Conservation (phyloP, 306 rosid genomes). For the Sesbania bispinosa region DNA sequence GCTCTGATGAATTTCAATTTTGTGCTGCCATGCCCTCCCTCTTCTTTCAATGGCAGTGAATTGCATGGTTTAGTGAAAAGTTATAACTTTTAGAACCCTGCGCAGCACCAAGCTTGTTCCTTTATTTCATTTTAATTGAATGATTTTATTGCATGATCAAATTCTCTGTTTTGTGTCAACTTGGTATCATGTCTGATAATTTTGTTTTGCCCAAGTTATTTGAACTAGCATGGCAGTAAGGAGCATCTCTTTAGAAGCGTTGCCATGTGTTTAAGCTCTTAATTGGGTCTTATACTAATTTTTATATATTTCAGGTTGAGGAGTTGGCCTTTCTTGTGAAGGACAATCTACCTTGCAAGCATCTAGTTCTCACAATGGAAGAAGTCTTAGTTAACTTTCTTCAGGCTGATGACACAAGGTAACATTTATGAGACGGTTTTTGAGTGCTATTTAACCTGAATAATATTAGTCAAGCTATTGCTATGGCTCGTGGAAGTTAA, state of each 20-base stretch:
- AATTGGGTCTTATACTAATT: not conserved
- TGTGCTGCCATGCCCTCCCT: not conserved
- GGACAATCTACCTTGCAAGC: constrained; percentile 96
- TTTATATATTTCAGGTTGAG: constrained; percentile 66
- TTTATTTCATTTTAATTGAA: not conserved
- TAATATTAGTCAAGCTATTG: not conserved
- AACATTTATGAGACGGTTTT: constrained; percentile 29
- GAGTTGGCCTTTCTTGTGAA: constrained; percentile 92
- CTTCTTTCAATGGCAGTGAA: not conserved
- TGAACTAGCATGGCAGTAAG: not conserved
- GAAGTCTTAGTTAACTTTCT: constrained; percentile 75
- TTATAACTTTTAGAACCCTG: constrained; percentile 14
- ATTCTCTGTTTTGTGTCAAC: not conserved
- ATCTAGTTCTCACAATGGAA: constrained; percentile 93
- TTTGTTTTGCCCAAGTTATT: constrained; percentile 7
- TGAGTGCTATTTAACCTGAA: constrained; percentile 14
- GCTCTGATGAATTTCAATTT: constrained; percentile 12
- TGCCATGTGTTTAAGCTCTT: constrained; percentile 7
- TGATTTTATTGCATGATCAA: not conserved
- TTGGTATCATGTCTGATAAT: constrained; percentile 6
- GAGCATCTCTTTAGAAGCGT: not conserved
- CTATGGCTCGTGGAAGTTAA: not conserved
- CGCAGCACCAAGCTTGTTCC: not conserved
- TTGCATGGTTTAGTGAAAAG: not conserved
- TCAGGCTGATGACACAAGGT: constrained; percentile 78